Evolutionary conservation across 164 flowering plant genomes (phyloP).

Genomic region (Houttuynia cordata): DNA sequence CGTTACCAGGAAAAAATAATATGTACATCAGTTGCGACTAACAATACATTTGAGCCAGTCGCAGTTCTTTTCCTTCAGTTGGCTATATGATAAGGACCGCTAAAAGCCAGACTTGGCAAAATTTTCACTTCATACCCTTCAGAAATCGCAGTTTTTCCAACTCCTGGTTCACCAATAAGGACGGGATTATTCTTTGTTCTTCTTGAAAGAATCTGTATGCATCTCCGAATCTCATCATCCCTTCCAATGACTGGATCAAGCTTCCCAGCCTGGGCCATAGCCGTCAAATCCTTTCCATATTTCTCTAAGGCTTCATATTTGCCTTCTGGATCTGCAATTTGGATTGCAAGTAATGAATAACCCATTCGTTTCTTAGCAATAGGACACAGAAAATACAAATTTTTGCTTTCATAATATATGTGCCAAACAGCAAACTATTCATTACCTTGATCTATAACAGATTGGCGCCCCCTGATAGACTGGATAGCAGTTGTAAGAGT

Average conservation of each 20-base stretch:
- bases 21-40: not conserved
- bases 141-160: constrained; percentile 96
- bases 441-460: constrained; percentile 89
- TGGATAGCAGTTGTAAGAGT: constrained; percentile 58
- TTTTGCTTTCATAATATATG: not conserved
- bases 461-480: constrained; percentile 76
- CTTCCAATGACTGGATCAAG: constrained; percentile 98
- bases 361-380: not conserved
- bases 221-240: constrained; percentile 94
- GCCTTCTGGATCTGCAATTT: constrained; percentile 78
- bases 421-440: not conserved
- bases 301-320: constrained; percentile 89
- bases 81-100: not conserved
- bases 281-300: constrained; percentile 94
- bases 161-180: constrained; percentile 99
- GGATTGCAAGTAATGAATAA: not conserved
- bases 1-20: no score
- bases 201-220: constrained; percentile 93
- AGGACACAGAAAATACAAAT: no score
- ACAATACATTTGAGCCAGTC: not conserved
- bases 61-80: not conserved
- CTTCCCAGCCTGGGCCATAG: constrained; percentile 90
- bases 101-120: no score
- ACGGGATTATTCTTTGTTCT: constrained; percentile 98
- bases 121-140: constrained; percentile 56